These are phyloP conservation scores for Gnomoniopsis smithogilvyi DNA, from an alignment of 2,329 filamentous ascomycete genomes.

Conservation along the genomic window DNA sequence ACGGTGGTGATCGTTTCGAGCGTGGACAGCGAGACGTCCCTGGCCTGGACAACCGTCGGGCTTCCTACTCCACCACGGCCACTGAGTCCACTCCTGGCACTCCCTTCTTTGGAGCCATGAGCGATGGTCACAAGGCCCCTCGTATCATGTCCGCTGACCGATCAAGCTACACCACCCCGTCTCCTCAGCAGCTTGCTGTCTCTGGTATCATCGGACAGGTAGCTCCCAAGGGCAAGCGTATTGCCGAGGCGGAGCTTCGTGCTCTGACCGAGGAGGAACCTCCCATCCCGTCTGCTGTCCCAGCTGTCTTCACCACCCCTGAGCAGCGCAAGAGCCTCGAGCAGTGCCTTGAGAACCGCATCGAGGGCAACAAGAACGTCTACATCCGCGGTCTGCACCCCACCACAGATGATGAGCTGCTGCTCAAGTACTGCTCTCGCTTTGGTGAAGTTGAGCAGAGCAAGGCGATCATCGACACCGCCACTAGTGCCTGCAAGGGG, in stretches of 20 bases:
- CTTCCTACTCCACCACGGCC: conserved; percentile 58
- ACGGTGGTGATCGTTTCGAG: conserved; percentile 45
- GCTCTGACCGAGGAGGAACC: conserved; percentile 73
- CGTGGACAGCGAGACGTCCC: conserved; percentile 52
- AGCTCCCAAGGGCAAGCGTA: conserved; percentile 37
- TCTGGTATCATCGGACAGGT: conserved; percentile 35
- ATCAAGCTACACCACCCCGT: conserved; percentile 64
- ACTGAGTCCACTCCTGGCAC: conserved; percentile 65
- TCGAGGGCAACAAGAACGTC: conserved; percentile 89
- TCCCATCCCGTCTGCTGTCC: conserved; percentile 80
- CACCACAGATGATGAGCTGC: conserved; percentile 88
- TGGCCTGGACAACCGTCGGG: conserved; percentile 61
- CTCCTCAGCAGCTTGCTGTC: conserved; percentile 56
- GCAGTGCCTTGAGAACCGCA: conserved; percentile 91
- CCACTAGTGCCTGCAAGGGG: conserved; percentile 95
- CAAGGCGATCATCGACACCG: conserved; percentile 96
- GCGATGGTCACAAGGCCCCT: conserved; percentile 57
- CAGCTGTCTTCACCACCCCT: conserved; percentile 80
- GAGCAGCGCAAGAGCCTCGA: conserved; percentile 88
- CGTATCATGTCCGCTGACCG: conserved; percentile 57
- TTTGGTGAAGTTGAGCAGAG: conserved; percentile 95
- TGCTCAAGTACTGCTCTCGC: conserved; percentile 76
- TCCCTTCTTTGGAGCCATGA: conserved; percentile 58
- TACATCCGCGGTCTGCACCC: conserved; percentile 96
- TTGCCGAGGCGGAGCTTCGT: conserved; percentile 53